phyloP scores from a whole-genome alignment of 2,329 filamentous ascomycete genomes.

The Myrmaecium sp. region DNA sequence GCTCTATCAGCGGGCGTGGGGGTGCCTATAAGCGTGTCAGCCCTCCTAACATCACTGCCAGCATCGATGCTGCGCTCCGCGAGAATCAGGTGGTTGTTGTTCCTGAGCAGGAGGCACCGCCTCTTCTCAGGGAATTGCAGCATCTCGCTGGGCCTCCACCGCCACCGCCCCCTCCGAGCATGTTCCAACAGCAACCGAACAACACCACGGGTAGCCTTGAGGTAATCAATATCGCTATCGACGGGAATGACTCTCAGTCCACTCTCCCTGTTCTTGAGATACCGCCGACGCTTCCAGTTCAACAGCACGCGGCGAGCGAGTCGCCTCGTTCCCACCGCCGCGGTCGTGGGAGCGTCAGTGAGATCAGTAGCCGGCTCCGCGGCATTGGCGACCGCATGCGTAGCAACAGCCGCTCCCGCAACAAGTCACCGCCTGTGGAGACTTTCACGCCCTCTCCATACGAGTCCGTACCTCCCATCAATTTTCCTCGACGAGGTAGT shows the following conservation, averaged over 20 bases:
- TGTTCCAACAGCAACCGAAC: conserved; percentile 6
- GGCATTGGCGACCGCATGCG: conserved; percentile 41
- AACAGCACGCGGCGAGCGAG: conserved; percentile 12
- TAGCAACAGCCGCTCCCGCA: conserved; percentile 36
- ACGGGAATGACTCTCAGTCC: conserved; percentile 18
- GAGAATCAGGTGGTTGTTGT: conserved; percentile 28
- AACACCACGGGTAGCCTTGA: conserved; percentile 15
- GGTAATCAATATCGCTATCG: conserved; percentile 30
- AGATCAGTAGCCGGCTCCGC: conserved; percentile 33
- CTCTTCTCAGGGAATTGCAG: conserved; percentile 43
- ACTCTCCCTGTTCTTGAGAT: conserved; percentile 1
- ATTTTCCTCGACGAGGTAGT: conserved; percentile 11
- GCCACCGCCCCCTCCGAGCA: conserved; percentile 27
- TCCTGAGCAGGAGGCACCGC: conserved; percentile 24
- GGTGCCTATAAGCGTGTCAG: conserved; percentile 20
- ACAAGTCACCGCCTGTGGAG: conserved; percentile 27
- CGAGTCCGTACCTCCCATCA: conserved; percentile 24
- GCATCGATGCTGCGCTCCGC: conserved; percentile 37
- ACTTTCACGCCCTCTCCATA: conserved; percentile 19
- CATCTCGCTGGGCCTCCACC: conserved; percentile 40
- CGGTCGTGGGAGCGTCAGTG: conserved; percentile 38
- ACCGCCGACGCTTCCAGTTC: conserved; percentile 13
- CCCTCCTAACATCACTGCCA: conserved; percentile 27
- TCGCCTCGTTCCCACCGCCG: conserved; percentile 31
- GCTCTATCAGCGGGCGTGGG: conserved; percentile 18